Conservation (phyloP, 148 eudicot genomes). For the Amaranthus palmeri region DNA sequence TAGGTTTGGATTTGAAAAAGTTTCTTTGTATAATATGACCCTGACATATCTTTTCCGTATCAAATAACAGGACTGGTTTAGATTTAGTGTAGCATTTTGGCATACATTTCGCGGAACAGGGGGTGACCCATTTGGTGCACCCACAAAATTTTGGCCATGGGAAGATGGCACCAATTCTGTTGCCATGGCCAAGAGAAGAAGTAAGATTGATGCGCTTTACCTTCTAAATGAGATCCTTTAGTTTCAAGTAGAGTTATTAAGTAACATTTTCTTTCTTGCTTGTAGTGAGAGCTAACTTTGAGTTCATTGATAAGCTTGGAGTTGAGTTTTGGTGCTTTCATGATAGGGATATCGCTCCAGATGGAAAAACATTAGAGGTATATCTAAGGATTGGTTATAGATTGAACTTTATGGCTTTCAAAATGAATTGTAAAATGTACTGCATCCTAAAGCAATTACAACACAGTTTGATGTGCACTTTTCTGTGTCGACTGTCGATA, state of each 20-base stretch:
- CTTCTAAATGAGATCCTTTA: background rate
- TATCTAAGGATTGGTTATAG: background rate
- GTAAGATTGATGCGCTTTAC: slow-evolving; percentile 38
- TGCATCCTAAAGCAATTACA: background rate
- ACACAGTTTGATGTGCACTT: background rate
- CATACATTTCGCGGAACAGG: slow-evolving; percentile 99
- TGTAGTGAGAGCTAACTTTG: slow-evolving; percentile 97
- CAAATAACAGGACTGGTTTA: slow-evolving; percentile 76
- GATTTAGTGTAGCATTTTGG: slow-evolving; percentile 99
- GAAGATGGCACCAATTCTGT: slow-evolving; percentile 97
- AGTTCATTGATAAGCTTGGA: slow-evolving; percentile 92
- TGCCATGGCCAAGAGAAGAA: slow-evolving; percentile 92
- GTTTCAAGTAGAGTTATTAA: background rate
- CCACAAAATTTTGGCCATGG: slow-evolving; percentile 97
- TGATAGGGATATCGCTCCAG: slow-evolving; percentile 97
- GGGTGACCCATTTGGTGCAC: slow-evolving; percentile 89
- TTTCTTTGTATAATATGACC: background rate
- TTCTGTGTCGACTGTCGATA: background rate
- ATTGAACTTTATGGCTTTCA: background rate
- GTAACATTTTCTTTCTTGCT: background rate
- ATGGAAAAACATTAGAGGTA: slow-evolving; percentile 78
- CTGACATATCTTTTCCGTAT: background rate
- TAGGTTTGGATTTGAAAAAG: background rate
- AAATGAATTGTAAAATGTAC: background rate
- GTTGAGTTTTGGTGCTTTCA: slow-evolving; percentile 97